Evolutionary conservation across 257 asterid species (phyloP).

Genomic region (Solanum clarkiae): DNA sequence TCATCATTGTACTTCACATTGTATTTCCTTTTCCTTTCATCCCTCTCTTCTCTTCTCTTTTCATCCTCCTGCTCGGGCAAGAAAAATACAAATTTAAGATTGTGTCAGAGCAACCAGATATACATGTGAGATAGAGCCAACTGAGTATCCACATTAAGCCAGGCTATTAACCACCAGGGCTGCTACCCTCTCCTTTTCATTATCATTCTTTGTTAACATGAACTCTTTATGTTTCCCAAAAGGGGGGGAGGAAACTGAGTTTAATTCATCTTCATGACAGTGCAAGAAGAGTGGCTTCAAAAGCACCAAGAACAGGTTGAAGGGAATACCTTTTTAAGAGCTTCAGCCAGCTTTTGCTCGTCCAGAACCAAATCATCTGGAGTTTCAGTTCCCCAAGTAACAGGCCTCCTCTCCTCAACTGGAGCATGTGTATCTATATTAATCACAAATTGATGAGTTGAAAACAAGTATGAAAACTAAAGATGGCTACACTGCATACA

Average conservation of each 20-base stretch:
- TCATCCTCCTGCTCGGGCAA: conserved; percentile 55
- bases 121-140: background rate
- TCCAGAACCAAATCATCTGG: conserved; percentile 83
- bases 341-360: conserved; percentile 46
- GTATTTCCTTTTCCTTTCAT: conserved; percentile 84
- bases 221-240: background rate
- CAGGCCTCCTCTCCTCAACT: conserved; percentile 53
- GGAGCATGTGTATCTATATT: conserved; percentile 40
- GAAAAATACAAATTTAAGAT: background rate
- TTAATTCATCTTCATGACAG: background rate
- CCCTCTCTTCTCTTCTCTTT: conserved; percentile 65
- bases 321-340: conserved; percentile 57
- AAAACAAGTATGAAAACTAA: background rate
- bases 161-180: background rate
- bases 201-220: background rate
- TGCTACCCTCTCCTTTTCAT: background rate
- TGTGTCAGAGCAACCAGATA: background rate
- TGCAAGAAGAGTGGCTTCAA: background rate
- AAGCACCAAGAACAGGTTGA: background rate
- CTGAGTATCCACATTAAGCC: background rate
- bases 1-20: conserved; percentile 90
- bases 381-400: conserved; percentile 89
- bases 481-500: background rate
- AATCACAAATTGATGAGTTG: background rate
- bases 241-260: background rate